phyloP scores from a whole-genome alignment of 306 rosid genomes.

The Aeschynomene evenia region DNA sequence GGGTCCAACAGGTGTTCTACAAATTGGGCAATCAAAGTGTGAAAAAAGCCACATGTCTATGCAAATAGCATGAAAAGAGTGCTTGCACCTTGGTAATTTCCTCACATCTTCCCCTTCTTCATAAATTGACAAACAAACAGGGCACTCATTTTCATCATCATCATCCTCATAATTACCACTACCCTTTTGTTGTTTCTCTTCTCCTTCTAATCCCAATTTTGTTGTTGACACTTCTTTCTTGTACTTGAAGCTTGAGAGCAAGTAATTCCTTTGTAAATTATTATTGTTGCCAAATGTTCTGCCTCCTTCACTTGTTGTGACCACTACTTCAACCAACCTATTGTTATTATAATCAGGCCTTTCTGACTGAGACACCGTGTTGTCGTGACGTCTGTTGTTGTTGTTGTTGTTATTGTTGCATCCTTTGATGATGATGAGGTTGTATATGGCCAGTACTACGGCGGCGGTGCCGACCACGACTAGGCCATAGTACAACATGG shows the following conservation, averaged over 20 bases:
- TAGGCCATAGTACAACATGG: conserved; percentile 73
- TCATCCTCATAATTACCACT: conserved; percentile 2
- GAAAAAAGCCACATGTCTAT: conserved; percentile 95
- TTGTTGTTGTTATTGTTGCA: too few species aligned
- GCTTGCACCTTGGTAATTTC: conserved; percentile 72
- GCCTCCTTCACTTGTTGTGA: background rate
- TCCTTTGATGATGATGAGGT: conserved; percentile 61
- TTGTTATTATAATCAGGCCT: background rate
- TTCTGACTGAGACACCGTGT: background rate
- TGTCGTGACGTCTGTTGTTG: conserved; percentile 20
- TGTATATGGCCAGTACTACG: conserved; percentile 57
- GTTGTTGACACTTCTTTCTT: conserved; percentile 51
- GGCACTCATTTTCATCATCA: conserved; percentile 54
- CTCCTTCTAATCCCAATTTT: background rate
- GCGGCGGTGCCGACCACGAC: conserved; percentile 61
- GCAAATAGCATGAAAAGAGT: conserved; percentile 71
- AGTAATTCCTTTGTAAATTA: conserved; percentile 29
- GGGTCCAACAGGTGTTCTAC: conserved; percentile 56
- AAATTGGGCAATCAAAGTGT: conserved; percentile 88
- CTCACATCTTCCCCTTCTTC: conserved; percentile 91
- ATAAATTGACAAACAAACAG: conserved; percentile 70
- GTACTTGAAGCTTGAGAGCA: conserved; percentile 70
- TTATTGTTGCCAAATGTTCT: conserved; percentile 40
- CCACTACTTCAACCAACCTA: background rate
- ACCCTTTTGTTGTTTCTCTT: background rate